Base-by-base conservation (phyloP, 192 early-diverging fungal genomes). In the Coemansia sp. region DNA sequence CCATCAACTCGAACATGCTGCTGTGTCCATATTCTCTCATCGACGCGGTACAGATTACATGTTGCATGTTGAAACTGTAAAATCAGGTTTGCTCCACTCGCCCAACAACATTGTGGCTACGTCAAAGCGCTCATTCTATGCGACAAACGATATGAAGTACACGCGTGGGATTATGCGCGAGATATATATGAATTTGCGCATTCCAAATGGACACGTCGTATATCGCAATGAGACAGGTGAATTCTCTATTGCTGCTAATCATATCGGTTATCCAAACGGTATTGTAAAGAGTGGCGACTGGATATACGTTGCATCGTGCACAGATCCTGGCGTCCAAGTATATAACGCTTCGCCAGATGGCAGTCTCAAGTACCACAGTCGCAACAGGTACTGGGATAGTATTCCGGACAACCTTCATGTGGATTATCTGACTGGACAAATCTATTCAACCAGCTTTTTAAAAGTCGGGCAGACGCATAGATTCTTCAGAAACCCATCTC, bases 21-120 rank as follows among this genome's bases (percentile, higher is more conserved):
- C 62, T 37, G 70, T 60, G 4, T 86, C 63, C 43, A 86, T 74
- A 62, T 83, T 64, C 59, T 80, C 46, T 38, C 64, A 64, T 66
- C 67, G 15, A 43, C 53, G 22, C 5, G 74, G 64, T 17, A 61
- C 69, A 6, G 67, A 78, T 44, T 55, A 71, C 33, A 66, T 85
- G 44, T 49, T 70, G 18, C 71, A 85, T 44, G 49, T 69, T 2
- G 82, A 87, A 47, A 87, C 85, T 1, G 72, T 85, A 12, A 39
- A 60, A 10, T 75, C 83, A 15, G 67, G 69, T 0, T 58, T 87
- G 12, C 79, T 87, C 12, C 37, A n/a, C 11, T 80, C 81, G 24
- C 82, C 85, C 7, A 87, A 87, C 53, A 79, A 83, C 40, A 67
- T 87, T 39, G 55, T 80, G 7, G 81, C 84, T 6, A 43, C 80